Base-by-base conservation (phyloP, 1,284 basidiomycete genomes). In the Coniferiporia sulphurascens region DNA sequence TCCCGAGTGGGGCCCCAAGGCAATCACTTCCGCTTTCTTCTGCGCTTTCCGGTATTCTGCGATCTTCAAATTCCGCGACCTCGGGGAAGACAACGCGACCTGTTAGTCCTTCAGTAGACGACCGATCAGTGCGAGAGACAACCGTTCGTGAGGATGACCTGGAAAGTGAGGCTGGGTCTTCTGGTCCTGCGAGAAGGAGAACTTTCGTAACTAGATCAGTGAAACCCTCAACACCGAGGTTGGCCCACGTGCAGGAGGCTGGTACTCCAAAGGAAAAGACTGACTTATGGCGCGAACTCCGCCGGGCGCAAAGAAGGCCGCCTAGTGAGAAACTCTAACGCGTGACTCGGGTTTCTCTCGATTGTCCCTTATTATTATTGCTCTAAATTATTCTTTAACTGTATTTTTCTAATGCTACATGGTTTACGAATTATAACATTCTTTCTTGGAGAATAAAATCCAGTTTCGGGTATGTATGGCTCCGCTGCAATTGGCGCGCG, bases 1-100 rank as follows among this genome's bases (percentile, higher is more conserved):
- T 91, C 27, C 86, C 89, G 2, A 76, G 61, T 19, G 58, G 58
- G 7, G 57, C 58, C 6, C 57, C 61, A n/a, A 44, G 58, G 13
- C 49, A 62, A 44, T 59, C 61, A 9, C 53, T 59, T 27, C 61
- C 61, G n/a, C 48, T 58, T 10, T 58, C 56, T 13, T 55, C 56
- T 36, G 56, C 56, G 27, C 41, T 62, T 10, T 55, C 43, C 1
- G 56, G 56, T 21, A 44, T 55, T 15, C 36, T 58, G 32, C 56
- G 55, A 38, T 55, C 56, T 6, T 53, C 60, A 17, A 52, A 45
- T n/a, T 59, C 61, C 2, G 48, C 49, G 17, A 62, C 58, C 10
- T 56, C 61, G 19, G 54, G 43, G 10, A 59, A 56, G 38, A 55
- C 44, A 4, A 59, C 53, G 32, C 52, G 61, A 13, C 52, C 61